Evolutionary conservation across 2,329 filamentous ascomycete genomes (phyloP).

Genomic region (Endoconidiophora laricicola): DNA sequence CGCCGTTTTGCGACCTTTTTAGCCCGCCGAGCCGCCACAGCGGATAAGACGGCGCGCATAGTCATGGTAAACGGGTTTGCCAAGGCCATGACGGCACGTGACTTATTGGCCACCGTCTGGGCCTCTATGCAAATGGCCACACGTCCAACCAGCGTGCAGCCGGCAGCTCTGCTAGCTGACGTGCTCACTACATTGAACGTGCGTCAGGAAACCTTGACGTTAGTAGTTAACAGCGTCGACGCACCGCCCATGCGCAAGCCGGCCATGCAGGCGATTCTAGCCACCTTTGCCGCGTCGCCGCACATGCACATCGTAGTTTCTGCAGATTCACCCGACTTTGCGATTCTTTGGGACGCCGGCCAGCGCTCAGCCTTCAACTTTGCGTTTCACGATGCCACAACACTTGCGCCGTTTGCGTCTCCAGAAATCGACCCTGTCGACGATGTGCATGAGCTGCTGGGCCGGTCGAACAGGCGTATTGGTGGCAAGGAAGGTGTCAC

Average conservation of each 20-base stretch:
- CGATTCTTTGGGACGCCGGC: conserved; percentile 76
- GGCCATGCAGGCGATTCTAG: conserved; percentile 52
- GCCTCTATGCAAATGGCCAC: conserved; percentile 38
- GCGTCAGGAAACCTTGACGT: conserved; percentile 35
- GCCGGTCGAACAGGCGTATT: conserved; percentile 59
- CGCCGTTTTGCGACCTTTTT: conserved; percentile 59
- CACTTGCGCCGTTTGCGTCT: conserved; percentile 50
- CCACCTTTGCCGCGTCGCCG: conserved; percentile 58
- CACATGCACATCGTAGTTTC: conserved; percentile 60
- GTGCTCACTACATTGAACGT: conserved; percentile 43
- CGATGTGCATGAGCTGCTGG: conserved; percentile 74
- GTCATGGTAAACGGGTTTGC: conserved; percentile 80
- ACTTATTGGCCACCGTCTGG: conserved; percentile 53
- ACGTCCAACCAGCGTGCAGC: conserved; percentile 42
- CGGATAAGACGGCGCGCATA: conserved; percentile 35
- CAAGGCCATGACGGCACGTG: conserved; percentile 46
- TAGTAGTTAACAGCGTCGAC: conserved; percentile 80
- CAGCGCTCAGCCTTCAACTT: conserved; percentile 73
- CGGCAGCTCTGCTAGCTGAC: conserved; percentile 49
- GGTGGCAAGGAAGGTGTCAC: conserved; percentile 83
- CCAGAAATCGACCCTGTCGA: conserved; percentile 69
- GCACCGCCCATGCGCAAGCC: conserved; percentile 57
- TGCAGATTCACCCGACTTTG: conserved; percentile 74
- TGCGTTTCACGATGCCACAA: conserved; percentile 86
- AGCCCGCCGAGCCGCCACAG: conserved; percentile 26